Conservation (phyloP, 805 yeast genomes). For the Sugiyamaella chiloensis region DNA sequence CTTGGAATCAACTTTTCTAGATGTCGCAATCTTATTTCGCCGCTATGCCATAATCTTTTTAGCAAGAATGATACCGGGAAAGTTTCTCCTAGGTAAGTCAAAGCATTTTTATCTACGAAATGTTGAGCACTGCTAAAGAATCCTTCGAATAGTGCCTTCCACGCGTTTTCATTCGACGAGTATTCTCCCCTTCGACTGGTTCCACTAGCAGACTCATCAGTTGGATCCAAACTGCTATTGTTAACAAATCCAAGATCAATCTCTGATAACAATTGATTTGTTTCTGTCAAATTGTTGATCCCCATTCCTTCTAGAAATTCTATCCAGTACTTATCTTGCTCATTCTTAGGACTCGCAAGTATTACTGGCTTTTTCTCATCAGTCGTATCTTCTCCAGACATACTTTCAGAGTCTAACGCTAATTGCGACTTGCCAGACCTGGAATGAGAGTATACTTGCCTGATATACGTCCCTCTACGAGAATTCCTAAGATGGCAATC, state of each 20-base stretch:
- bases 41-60: neutral
- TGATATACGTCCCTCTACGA: neutral
- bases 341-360: neutral
- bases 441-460: no score
- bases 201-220: no score
- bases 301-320: neutral
- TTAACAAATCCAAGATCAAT: no score
- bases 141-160: constrained; percentile 5
- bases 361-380: no score
- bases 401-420: no score
- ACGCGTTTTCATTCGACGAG: constrained; percentile 2
- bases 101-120: constrained; percentile 5
- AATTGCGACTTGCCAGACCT: no score
- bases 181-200: no score
- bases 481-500: neutral
- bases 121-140: constrained; percentile 4
- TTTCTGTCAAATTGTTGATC: neutral
- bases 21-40: neutral
- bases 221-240: no score
- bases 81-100: constrained; percentile 7
- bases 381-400: no score
- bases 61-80: constrained; percentile 1
- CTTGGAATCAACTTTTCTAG: neutral
- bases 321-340: neutral
- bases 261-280: neutral